A percentile compares a stretch with the other conserved stretches of the same genome.
phyloP scores from a whole-genome alignment of 148 eudicot genomes.

The Silene conica region DNA sequence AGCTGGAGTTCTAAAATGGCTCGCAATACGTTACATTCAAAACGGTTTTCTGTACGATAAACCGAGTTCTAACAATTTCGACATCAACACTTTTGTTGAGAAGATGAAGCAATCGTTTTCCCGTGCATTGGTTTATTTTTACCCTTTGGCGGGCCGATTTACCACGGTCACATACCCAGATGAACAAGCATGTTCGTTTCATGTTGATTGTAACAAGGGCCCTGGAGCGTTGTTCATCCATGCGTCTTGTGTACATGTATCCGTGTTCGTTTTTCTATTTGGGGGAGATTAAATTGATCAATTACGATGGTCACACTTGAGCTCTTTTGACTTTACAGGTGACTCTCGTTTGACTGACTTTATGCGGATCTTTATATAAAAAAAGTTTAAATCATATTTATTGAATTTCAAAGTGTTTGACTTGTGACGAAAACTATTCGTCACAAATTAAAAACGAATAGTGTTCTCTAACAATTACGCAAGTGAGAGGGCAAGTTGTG shows the following conservation, averaged over 20 bases:
- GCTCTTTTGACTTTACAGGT: slow-evolving; percentile 4
- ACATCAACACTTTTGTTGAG: neutral
- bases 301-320: slow-evolving; percentile 2
- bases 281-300: neutral
- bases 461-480: too few species aligned
- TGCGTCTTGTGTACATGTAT: neutral
- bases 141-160: slow-evolving; percentile 14
- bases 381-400: too few species aligned
- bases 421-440: too few species aligned
- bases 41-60: slow-evolving; percentile 10
- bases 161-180: neutral
- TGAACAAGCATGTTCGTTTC: slow-evolving; percentile 5
- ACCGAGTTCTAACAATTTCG: neutral
- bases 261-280: neutral
- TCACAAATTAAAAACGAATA: too few species aligned
- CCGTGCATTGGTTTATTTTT: slow-evolving; percentile 12
- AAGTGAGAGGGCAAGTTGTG: too few species aligned
- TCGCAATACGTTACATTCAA: neutral
- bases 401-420: too few species aligned
- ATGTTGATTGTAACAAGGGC: slow-evolving; percentile 15
- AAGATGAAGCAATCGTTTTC: neutral
- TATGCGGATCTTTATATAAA: too few species aligned
- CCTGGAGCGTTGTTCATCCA: slow-evolving; percentile 7
- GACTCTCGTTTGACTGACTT: too few species aligned
- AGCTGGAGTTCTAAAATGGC: neutral